phyloP scores from a whole-genome alignment of 164 flowering plant species.

The Protea cynaroides region DNA sequence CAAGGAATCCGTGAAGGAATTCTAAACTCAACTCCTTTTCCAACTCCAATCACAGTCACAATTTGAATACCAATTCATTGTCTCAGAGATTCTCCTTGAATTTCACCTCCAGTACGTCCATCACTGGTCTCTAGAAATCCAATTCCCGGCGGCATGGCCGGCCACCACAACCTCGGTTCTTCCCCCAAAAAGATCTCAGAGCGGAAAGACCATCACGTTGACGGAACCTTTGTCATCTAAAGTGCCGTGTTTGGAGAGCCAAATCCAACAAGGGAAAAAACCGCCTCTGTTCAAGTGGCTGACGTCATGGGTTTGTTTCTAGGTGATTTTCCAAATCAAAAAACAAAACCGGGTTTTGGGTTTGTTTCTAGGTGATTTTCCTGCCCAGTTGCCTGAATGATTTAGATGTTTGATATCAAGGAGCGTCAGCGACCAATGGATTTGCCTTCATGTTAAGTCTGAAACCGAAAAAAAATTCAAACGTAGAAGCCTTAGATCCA shows the following conservation, averaged over 20 bases:
- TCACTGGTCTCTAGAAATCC: conserved; percentile 24
- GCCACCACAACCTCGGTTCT: conserved; percentile 9
- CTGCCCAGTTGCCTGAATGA: conserved; percentile 9
- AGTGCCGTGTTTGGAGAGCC: conserved; percentile 33
- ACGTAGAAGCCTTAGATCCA: no score
- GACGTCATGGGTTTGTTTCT: background rate
- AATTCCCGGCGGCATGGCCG: conserved; percentile 9
- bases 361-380: conserved; percentile 16
- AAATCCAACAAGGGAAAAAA: conserved; percentile 48
- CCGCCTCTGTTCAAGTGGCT: conserved; percentile 19
- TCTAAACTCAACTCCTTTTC: background rate
- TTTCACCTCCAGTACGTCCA: background rate
- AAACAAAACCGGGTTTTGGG: conserved; percentile 21
- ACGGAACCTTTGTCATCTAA: conserved; percentile 35
- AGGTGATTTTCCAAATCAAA: background rate
- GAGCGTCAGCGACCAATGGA: no score
- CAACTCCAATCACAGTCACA: no score
- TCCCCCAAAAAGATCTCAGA: conserved; percentile 19
- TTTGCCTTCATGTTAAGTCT: no score
- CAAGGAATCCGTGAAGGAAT: no score
- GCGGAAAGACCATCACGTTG: conserved; percentile 5
- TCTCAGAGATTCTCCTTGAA: no score
- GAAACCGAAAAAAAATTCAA: no score
- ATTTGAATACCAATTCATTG: conserved; percentile 17
- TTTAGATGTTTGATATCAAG: conserved; percentile 1